Conservation (phyloP, 2,329 filamentous ascomycete genomes). For the Pseudogymnoascus sp. region DNA sequence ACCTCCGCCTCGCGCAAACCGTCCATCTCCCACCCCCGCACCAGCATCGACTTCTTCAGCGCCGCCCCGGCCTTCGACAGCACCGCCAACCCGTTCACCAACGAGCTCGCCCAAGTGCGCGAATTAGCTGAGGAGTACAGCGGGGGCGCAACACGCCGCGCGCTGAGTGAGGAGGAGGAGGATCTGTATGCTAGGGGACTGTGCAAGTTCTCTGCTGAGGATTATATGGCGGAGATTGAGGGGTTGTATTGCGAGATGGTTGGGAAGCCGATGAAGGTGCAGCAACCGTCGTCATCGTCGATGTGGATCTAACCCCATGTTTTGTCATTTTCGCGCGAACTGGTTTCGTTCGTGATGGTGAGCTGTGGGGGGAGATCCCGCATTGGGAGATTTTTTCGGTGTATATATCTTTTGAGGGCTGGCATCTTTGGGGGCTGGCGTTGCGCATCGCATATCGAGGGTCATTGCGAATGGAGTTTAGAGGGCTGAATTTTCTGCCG, state of each 20-base stretch:
- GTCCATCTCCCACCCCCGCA: conserved; percentile 23
- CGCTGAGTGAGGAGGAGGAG: conserved; percentile 65
- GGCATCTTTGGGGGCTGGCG: not conserved
- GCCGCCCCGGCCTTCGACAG: conserved; percentile 24
- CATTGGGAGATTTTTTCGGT: not conserved
- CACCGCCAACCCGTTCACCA: conserved; percentile 67
- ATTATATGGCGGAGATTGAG: conserved; percentile 77
- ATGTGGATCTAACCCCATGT: not conserved
- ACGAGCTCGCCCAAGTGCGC: conserved; percentile 83
- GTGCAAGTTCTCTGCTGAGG: conserved; percentile 65
- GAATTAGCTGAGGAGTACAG: conserved; percentile 88
- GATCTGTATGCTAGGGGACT: conserved; percentile 64
- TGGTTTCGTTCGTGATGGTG: not conserved
- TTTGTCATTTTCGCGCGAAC: not conserved
- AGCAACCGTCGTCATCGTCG: not conserved
- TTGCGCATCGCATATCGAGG: not conserved
- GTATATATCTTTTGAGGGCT: not conserved
- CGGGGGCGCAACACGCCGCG: conserved; percentile 45
- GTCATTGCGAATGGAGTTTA: not conserved
- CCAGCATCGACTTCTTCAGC: conserved; percentile 21
- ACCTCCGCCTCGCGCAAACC: conserved; percentile 23
- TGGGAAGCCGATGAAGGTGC: not conserved
- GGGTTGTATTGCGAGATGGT: conserved; percentile 37
- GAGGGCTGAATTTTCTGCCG: not conserved
- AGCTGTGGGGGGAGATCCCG: not conserved